Evolutionary conservation across 2,329 filamentous ascomycete genomes (phyloP).

Genomic region (Bipolaris sorokiniana): DNA sequence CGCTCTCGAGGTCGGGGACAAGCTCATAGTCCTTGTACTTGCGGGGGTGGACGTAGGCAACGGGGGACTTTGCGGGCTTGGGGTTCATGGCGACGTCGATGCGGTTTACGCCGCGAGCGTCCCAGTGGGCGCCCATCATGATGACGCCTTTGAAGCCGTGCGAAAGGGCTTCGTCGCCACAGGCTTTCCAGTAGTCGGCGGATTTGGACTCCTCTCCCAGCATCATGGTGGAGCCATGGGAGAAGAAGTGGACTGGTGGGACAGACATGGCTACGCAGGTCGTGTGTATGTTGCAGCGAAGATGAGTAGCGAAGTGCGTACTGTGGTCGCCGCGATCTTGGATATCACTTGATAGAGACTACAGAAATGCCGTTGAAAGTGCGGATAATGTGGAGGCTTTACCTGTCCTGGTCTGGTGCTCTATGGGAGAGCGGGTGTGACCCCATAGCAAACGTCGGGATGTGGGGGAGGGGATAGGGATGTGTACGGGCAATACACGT

Average conservation of each 20-base stretch:
- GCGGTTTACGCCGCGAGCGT: constrained; percentile 57
- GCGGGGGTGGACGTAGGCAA: constrained; percentile 69
- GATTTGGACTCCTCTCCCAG: constrained; percentile 67
- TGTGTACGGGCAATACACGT: background rate
- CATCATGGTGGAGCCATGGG: constrained; percentile 76
- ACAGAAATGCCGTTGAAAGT: background rate
- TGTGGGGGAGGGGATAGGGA: constrained; percentile 15
- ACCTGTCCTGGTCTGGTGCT: background rate
- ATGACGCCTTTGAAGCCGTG: constrained; percentile 67
- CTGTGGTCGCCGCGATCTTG: background rate
- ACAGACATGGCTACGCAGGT: constrained; percentile 26
- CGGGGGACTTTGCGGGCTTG: constrained; percentile 65
- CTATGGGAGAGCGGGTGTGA: background rate
- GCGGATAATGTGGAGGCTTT: constrained; percentile 2
- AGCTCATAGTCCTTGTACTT: constrained; percentile 70
- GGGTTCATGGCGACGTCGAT: constrained; percentile 69
- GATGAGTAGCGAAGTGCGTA: background rate
- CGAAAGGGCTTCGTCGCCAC: constrained; percentile 66
- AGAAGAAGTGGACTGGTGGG: constrained; percentile 70
- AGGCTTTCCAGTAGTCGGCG: constrained; percentile 69
- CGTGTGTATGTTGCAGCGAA: background rate
- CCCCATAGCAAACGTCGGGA: constrained; percentile 16
- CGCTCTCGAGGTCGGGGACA: constrained; percentile 63
- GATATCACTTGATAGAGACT: background rate
- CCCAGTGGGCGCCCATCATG: constrained; percentile 76